A percentile compares a stretch with the other conserved stretches of the same genome.
These are phyloP conservation scores for Candida nanaspora DNA, from an alignment of 805 yeast genomes.

Conservation along the genomic window DNA sequence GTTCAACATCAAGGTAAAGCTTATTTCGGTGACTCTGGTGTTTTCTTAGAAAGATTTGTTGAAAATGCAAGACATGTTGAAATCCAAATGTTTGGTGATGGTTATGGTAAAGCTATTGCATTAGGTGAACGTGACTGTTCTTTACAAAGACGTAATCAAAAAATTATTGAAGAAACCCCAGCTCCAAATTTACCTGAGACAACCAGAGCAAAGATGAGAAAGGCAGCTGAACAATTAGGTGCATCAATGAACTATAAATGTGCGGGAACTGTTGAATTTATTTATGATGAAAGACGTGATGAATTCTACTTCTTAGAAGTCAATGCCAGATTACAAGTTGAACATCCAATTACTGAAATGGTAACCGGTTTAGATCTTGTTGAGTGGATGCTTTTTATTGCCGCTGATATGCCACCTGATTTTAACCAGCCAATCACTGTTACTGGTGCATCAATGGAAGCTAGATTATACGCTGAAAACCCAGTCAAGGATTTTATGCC, in stretches of 20 bases:
- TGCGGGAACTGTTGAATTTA: slow-evolving; percentile 97
- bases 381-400: slow-evolving; percentile 93
- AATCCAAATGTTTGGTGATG: slow-evolving; percentile 95
- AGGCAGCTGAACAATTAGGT: slow-evolving; percentile 80
- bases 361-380: slow-evolving; percentile 93
- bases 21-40: slow-evolving; percentile 93
- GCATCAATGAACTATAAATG: slow-evolving; percentile 82
- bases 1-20: slow-evolving; percentile 92
- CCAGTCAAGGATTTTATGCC: slow-evolving; percentile 94
- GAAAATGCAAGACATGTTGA: slow-evolving; percentile 96
- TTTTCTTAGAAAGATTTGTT: slow-evolving; percentile 88
- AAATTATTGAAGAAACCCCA: slow-evolving; percentile 94
- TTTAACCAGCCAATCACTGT: slow-evolving; percentile 52
- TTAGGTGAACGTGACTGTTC: slow-evolving; percentile 98
- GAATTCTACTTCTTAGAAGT: slow-evolving; percentile 94
- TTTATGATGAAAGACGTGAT: slow-evolving; percentile 79
- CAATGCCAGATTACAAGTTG: slow-evolving; percentile 94
- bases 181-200: slow-evolving; percentile 87
- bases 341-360: slow-evolving; percentile 94
- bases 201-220: slow-evolving; percentile 68
- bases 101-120: slow-evolving; percentile 86
- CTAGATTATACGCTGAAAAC: slow-evolving; percentile 92
- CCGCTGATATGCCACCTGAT: slow-evolving; percentile 84
- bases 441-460: slow-evolving; percentile 93
- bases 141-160: slow-evolving; percentile 94